A percentile compares a stretch with the other conserved stretches of the same genome.
Conservation (phyloP, 1,284 basidiomycete genomes). For the Trametes sp. region DNA sequence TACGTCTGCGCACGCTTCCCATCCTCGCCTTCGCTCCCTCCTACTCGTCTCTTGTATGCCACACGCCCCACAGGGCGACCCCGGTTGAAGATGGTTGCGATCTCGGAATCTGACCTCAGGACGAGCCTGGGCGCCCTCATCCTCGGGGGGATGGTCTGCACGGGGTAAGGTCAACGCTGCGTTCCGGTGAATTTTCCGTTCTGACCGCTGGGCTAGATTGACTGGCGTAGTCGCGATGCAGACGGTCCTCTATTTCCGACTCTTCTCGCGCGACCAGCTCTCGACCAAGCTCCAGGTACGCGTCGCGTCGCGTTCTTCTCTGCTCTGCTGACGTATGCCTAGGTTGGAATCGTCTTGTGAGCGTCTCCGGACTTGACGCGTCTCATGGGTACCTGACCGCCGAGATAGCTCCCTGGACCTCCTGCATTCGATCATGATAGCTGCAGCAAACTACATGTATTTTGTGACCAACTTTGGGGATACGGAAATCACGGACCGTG, state of each 20-base stretch:
- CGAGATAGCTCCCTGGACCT: conserved; percentile 33
- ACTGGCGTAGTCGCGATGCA: conserved; percentile 35
- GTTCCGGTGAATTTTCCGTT: too few relatives aligned
- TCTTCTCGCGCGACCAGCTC: conserved; percentile 29
- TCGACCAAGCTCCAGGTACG: conserved; percentile 37
- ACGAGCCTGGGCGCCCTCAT: conserved; percentile 36
- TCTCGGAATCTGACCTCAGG: conserved; percentile 25
- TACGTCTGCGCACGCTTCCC: not conserved
- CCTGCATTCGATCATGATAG: conserved; percentile 36
- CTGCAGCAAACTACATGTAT: conserved; percentile 34
- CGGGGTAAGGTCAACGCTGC: conserved; percentile 26
- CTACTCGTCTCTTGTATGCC: conserved; percentile 12
- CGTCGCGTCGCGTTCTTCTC: not conserved
- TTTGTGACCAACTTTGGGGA: conserved; percentile 34
- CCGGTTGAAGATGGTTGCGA: conserved; percentile 20
- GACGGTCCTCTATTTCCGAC: conserved; percentile 18
- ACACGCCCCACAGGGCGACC: conserved; percentile 5
- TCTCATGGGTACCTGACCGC: not conserved
- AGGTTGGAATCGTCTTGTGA: conserved; percentile 36
- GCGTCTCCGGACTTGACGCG: not conserved
- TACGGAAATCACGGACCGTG: conserved; percentile 30
- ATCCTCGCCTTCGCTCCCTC: not conserved
- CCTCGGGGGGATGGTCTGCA: conserved; percentile 33
- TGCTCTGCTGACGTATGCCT: not conserved
- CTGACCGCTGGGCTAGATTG: conserved; percentile 26